These are phyloP conservation scores for Kodamaea plutei DNA, from an alignment of 1,139 yeast genomes.

Conservation along the genomic window DNA sequence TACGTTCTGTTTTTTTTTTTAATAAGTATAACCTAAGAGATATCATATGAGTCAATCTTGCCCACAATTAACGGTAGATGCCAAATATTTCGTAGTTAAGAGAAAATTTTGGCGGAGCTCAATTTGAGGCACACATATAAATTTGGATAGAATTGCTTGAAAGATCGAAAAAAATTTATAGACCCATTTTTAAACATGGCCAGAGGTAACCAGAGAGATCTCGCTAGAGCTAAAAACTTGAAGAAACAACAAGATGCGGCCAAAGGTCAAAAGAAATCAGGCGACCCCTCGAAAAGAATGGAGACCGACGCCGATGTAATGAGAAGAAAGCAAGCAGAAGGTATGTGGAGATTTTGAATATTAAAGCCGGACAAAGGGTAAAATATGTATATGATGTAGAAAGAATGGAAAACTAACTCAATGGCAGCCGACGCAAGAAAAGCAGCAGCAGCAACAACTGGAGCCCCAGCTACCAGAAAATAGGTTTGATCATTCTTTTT, in stretches of 20 bases:
- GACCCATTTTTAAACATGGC: slow-evolving; percentile 77
- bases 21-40: too few relatives aligned
- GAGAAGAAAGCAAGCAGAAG: slow-evolving; percentile 83
- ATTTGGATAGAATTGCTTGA: too few relatives aligned
- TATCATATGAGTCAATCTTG: too few relatives aligned
- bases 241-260: slow-evolving; percentile 69
- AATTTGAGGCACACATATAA: too few relatives aligned
- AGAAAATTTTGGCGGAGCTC: too few relatives aligned
- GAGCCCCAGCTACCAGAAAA: not conserved
- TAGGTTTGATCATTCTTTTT: slow-evolving; percentile 3
- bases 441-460: not conserved
- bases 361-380: not conserved
- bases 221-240: slow-evolving; percentile 82
- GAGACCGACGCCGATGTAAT: slow-evolving; percentile 84
- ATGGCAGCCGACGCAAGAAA: slow-evolving; percentile 1
- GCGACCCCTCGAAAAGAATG: slow-evolving; percentile 81
- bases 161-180: too few relatives aligned
- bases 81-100: too few relatives aligned
- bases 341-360: slow-evolving; percentile 51
- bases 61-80: too few relatives aligned
- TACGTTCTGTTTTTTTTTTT: too few relatives aligned
- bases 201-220: slow-evolving; percentile 94
- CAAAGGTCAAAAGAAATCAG: slow-evolving; percentile 64
- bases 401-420: not conserved
- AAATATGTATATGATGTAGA: not conserved